Evolutionary conservation across 768 basidiomycete genomes (phyloP).

Genomic region (Amanita fuliginea): DNA sequence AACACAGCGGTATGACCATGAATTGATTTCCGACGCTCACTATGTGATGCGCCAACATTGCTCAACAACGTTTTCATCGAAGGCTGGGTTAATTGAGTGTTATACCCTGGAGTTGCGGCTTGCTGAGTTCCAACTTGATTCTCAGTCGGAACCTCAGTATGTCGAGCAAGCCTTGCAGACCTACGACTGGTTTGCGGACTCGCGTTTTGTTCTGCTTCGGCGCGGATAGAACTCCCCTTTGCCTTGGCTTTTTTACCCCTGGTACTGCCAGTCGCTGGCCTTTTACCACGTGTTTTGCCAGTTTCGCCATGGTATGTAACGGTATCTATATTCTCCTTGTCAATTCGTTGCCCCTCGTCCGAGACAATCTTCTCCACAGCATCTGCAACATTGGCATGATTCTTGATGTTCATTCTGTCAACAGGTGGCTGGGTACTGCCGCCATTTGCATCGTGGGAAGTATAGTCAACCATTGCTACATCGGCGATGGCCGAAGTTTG

Average conservation of each 20-base stretch:
- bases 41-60: not conserved
- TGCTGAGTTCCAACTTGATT: not conserved
- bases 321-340: not conserved
- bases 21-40: not conserved
- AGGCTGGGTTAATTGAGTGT: not conserved
- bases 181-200: not conserved
- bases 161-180: constrained; percentile 4
- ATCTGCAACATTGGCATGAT: not conserved
- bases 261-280: not conserved
- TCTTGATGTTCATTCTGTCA: not conserved
- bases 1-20: too few species aligned
- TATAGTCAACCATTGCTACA: not conserved
- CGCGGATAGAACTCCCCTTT: not conserved
- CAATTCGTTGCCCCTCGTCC: not conserved
- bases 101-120: not conserved
- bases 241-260: not conserved
- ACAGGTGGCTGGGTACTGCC: not conserved
- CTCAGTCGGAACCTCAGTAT: not conserved
- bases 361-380: not conserved
- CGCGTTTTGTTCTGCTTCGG: not conserved
- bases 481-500: not conserved
- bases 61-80: not conserved
- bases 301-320: not conserved
- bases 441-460: not conserved
- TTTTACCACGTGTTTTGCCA: not conserved